Percentiles rank a stretch among this genome's conserved stretches.
phyloP scores from a whole-genome alignment of 2,329 filamentous ascomycete genomes.

The Neofusicoccum ribis region DNA sequence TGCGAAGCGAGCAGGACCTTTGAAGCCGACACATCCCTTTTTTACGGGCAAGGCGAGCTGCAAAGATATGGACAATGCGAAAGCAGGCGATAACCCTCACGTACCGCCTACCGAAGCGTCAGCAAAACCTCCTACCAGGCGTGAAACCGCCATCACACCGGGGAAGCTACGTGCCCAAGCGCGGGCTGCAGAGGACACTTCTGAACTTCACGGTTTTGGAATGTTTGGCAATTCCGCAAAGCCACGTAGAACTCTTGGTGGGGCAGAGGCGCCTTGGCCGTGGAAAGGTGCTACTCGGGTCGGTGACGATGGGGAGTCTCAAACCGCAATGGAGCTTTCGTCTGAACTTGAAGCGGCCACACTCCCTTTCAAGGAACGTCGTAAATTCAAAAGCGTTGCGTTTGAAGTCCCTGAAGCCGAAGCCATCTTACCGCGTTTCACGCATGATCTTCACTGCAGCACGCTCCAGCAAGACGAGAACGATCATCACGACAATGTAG shows the following conservation, averaged over 20 bases:
- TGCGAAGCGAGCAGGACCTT: slow-evolving; percentile 33
- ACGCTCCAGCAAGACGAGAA: background rate
- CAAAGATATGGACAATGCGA: slow-evolving; percentile 25
- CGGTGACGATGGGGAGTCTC: slow-evolving; percentile 47
- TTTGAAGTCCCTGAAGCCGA: slow-evolving; percentile 30
- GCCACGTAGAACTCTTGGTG: slow-evolving; percentile 57
- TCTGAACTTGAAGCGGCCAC: background rate
- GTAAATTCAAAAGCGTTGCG: slow-evolving; percentile 44
- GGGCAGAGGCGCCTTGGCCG: slow-evolving; percentile 71
- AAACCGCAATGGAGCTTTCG: background rate
- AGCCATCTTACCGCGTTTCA: slow-evolving; percentile 24
- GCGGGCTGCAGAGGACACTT: slow-evolving; percentile 20
- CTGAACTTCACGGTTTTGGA: slow-evolving; percentile 29
- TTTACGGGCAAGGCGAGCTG: slow-evolving; percentile 58
- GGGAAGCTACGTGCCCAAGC: slow-evolving; percentile 46
- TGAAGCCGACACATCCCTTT: slow-evolving; percentile 66
- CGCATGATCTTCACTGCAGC: background rate
- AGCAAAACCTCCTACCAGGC: slow-evolving; percentile 31
- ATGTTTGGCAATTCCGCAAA: slow-evolving; percentile 18
- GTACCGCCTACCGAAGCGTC: slow-evolving; percentile 18
- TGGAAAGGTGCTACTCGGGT: slow-evolving; percentile 65
- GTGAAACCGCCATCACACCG: slow-evolving; percentile 45
- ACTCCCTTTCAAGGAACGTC: slow-evolving; percentile 5
- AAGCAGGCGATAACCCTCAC: background rate
- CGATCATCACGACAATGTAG: background rate